Percentiles rank a stretch among this genome's conserved stretches.
Conservation (phyloP, 805 yeast genomes). For the Myxozyma nipponensis region DNA sequence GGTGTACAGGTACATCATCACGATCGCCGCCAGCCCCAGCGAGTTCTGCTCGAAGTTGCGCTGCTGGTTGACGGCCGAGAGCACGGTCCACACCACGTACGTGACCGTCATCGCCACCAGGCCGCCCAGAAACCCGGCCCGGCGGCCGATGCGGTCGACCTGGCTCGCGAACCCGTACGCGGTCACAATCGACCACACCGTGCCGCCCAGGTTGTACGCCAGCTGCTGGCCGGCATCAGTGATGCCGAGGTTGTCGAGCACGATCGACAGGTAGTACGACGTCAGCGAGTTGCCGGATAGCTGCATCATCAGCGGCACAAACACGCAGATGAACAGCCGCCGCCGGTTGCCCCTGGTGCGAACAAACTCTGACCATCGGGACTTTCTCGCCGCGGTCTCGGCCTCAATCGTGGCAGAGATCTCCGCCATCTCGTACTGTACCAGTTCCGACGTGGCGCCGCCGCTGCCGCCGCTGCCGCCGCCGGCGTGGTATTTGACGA, state of each 20-base stretch:
- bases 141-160: neutral
- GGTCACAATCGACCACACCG: neutral
- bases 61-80: constrained; percentile 48
- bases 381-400: constrained; percentile 39
- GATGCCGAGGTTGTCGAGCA: constrained; percentile 52
- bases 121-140: neutral
- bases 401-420: constrained; percentile 42
- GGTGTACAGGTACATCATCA: constrained; percentile 44
- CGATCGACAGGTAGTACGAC: constrained; percentile 50
- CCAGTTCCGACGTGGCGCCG: constrained; percentile 34
- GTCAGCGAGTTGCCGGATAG: constrained; percentile 52
- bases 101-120: constrained; percentile 36
- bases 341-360: constrained; percentile 42
- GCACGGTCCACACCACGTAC: constrained; percentile 44
- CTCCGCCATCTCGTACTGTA: constrained; percentile 43
- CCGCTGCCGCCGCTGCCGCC: no score
- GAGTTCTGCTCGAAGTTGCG: constrained; percentile 42
- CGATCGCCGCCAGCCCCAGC: constrained; percentile 47
- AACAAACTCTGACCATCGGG: constrained; percentile 43
- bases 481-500: constrained; percentile 45
- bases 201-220: neutral
- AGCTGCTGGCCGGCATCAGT: constrained; percentile 37
- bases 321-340: constrained; percentile 40
- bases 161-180: neutral
- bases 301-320: constrained; percentile 43